A percentile compares a stretch with the other conserved stretches of the same genome.
These are phyloP conservation scores for Acer saccharum DNA, from an alignment of 345 rosid genomes.

Conservation along the genomic window DNA sequence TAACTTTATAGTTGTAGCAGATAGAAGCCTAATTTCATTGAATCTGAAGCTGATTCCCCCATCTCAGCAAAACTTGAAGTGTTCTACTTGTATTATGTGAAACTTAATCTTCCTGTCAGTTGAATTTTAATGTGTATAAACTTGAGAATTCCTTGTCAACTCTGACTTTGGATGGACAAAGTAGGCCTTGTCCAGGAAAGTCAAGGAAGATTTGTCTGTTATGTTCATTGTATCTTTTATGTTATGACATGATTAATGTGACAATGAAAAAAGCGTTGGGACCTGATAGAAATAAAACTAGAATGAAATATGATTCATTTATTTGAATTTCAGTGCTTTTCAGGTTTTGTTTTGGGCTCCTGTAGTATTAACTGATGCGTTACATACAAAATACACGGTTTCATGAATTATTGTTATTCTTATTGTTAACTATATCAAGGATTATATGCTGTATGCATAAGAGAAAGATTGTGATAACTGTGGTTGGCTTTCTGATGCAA, in stretches of 20 bases:
- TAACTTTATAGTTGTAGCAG: background rate
- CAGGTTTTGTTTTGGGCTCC: background rate
- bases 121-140: background rate
- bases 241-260: background rate
- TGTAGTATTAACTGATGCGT: background rate
- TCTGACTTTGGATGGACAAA: background rate
- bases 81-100: background rate
- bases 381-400: background rate
- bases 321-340: background rate
- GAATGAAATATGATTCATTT: background rate
- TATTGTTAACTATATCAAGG: background rate
- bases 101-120: background rate
- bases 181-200: background rate
- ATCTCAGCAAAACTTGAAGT: background rate
- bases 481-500: background rate
- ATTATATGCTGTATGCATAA: background rate
- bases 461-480: background rate
- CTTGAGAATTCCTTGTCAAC: too few species aligned
- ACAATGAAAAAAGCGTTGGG: too few species aligned
- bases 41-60: background rate
- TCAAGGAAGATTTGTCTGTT: background rate
- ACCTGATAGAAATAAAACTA: too few species aligned
- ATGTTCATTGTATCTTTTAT: background rate
- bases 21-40: background rate
- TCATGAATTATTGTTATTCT: background rate